Base-by-base conservation (phyloP, 2,329 filamentous ascomycete species). In the Aspergillus chevalieri region DNA sequence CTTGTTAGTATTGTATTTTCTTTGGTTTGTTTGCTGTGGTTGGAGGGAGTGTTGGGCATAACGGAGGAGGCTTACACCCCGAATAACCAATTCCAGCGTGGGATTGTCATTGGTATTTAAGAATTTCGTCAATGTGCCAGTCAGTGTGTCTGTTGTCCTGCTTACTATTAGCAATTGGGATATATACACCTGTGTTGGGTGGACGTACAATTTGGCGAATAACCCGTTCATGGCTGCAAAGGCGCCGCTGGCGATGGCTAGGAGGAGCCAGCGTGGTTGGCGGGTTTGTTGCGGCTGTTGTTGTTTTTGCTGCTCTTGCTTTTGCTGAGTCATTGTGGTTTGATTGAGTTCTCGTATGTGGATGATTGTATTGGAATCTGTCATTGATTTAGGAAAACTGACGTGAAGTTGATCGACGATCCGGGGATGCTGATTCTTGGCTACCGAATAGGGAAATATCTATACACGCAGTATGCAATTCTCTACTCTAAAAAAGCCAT, bases 171-270 rank as follows among this genome's bases (percentile, higher is more conserved):
- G 28, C 17, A 42, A 19, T 42, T 14, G 15, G 4, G 24, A 14
- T 21, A 12, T 12, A 3, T 10, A 4, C 17, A 17, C 17, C 17
- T 17, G 17, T 17, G 7, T 21, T 12, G 12, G 14, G 15, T 21
- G 9, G 21, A 61, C 67, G 38, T 71, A 82, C 78, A 85, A 72
- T 66, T 85, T 85, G 9, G 82, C 82, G 64, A 85, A 85, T n/a
- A 84, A 76, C 46, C 82, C 82, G 57, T 85, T 85, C 58, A 82
- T 72, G 9, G 82, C 81, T 15, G 82, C 82, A 62, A 81, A 85
- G 38, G 76, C 74, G 49, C 82, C 82, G 56, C 78, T 81, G n/a
- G 78, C 74, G 33, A 84, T 67, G 43, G 82, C 81, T 49, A 83
- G 74, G 53, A 80, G 59, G 43, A 84, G 72, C 74, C 74, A 77